These are phyloP conservation scores for Ilyonectria robusta DNA, from an alignment of 2,329 filamentous ascomycete species.

Conservation along the genomic window DNA sequence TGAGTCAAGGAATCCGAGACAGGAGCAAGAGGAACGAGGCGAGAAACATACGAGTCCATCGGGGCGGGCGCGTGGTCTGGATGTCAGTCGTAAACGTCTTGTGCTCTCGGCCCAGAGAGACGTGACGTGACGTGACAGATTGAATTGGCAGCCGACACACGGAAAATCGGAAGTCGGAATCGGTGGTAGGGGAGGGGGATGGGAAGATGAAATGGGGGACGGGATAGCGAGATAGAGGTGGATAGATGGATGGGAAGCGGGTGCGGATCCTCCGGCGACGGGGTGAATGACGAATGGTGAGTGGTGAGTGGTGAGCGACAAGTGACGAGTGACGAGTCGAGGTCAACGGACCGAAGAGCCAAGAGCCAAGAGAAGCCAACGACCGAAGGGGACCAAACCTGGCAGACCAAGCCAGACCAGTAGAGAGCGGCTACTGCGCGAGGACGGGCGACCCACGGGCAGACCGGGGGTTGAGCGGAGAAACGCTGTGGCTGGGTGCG, in stretches of 20 bases:
- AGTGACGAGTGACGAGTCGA: conserved; percentile 22
- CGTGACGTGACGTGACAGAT: conserved; percentile 46
- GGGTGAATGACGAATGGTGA: conserved; percentile 5
- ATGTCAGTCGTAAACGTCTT: conserved; percentile 44
- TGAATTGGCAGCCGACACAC: conserved; percentile 29
- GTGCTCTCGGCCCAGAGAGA: conserved; percentile 44
- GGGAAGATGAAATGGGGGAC: conserved; percentile 9
- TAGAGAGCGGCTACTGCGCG: conserved; percentile 23
- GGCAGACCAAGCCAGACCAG: conserved; percentile 12
- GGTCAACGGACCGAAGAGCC: conserved; percentile 10
- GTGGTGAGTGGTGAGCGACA: conserved; percentile 19
- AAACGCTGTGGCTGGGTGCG: conserved; percentile 27
- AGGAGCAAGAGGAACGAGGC: conserved; percentile 20
- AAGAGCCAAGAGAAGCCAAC: conserved; percentile 15
- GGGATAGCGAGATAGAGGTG: conserved; percentile 17
- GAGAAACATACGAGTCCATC: conserved; percentile 52
- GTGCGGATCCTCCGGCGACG: conserved; percentile 35
- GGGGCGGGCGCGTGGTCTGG: conserved; percentile 37
- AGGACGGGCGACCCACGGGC: conserved; percentile 26
- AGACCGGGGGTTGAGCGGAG: conserved; percentile 26
- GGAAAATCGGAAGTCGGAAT: conserved; percentile 13
- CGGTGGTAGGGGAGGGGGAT: conserved; percentile 10
- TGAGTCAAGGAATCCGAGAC: conserved; percentile 37
- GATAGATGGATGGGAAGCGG: conserved; percentile 12
- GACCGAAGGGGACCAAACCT: conserved; percentile 15